Evolutionary conservation across 2,329 filamentous ascomycete genomes (phyloP).

Genomic region (Botryosphaeria agaves): DNA sequence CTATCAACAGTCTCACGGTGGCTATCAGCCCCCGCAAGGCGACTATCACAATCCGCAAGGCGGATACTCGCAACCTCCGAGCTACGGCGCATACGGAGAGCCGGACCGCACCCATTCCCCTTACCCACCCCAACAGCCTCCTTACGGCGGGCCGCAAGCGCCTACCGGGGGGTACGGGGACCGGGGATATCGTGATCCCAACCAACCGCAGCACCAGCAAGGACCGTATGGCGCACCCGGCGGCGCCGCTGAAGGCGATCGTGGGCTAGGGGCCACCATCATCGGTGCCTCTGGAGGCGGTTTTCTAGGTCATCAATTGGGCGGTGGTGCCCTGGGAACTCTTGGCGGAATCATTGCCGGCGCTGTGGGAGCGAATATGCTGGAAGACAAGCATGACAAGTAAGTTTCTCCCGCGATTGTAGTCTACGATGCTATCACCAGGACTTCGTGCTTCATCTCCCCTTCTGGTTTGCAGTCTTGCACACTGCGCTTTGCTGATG

Average conservation of each 20-base stretch:
- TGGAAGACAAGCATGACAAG: conserved; percentile 29
- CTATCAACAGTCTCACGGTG: conserved; percentile 8
- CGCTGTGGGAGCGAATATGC: conserved; percentile 36
- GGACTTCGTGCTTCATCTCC: neutral
- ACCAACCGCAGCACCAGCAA: conserved; percentile 20
- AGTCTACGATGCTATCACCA: conserved; percentile 4
- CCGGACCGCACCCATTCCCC: conserved; percentile 14
- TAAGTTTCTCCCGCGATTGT: conserved; percentile 7
- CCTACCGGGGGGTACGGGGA: neutral
- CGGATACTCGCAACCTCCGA: conserved; percentile 13
- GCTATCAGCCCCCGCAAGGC: conserved; percentile 7
- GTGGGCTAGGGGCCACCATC: conserved; percentile 37
- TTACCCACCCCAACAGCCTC: conserved; percentile 8
- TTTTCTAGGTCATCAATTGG: conserved; percentile 35
- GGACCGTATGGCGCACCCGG: conserved; percentile 19
- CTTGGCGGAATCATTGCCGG: conserved; percentile 34
- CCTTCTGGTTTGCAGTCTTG: neutral
- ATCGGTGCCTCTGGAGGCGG: conserved; percentile 36
- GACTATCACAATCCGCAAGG: too few species aligned
- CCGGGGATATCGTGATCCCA: conserved; percentile 7
- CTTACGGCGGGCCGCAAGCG: too few species aligned
- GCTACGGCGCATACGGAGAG: conserved; percentile 2
- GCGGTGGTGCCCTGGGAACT: conserved; percentile 33
- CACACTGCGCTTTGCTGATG: conserved; percentile 4
- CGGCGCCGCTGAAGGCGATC: conserved; percentile 27